phyloP scores from a whole-genome alignment of 352 stramenopile species.

The Pythium biforme region DNA sequence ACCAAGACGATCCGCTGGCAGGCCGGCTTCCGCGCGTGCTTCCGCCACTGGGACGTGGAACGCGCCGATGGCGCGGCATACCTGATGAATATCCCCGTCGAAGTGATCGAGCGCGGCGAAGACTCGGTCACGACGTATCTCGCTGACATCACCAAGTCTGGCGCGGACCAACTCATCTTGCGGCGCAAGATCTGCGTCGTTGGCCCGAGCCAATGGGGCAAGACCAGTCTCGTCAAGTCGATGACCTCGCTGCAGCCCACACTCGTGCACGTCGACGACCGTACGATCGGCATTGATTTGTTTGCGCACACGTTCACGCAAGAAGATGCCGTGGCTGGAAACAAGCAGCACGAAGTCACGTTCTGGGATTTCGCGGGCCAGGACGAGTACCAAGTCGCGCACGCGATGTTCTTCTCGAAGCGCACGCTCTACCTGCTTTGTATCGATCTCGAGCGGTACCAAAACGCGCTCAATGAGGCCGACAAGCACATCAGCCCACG shows the following conservation, averaged over 20 bases:
- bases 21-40: background rate
- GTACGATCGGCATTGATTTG: slow-evolving; percentile 36
- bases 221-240: slow-evolving; percentile 37
- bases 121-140: slow-evolving; percentile 26
- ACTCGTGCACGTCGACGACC: slow-evolving; percentile 19
- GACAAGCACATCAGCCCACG: background rate
- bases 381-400: slow-evolving; percentile 17
- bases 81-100: slow-evolving; percentile 5
- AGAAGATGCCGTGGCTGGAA: background rate
- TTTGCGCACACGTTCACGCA: slow-evolving; percentile 28
- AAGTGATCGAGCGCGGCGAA: slow-evolving; percentile 26
- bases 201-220: slow-evolving; percentile 34
- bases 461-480: background rate
- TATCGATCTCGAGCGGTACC: slow-evolving; percentile 17
- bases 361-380: slow-evolving; percentile 27
- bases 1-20: slow-evolving; percentile 9
- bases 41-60: slow-evolving; percentile 5
- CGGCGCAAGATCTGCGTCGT: slow-evolving; percentile 34
- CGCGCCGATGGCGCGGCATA: background rate
- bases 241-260: slow-evolving; percentile 16
- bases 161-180: slow-evolving; percentile 7
- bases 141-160: background rate
- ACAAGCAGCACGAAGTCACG: slow-evolving; percentile 16
- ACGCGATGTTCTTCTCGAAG: slow-evolving; percentile 25
- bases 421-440: slow-evolving; percentile 24